Evolutionary conservation across 176 grass and related monocot species (phyloP), one percentile per base, ranked within the genome.

Genomic region (Cenchrus americanus): DNA sequence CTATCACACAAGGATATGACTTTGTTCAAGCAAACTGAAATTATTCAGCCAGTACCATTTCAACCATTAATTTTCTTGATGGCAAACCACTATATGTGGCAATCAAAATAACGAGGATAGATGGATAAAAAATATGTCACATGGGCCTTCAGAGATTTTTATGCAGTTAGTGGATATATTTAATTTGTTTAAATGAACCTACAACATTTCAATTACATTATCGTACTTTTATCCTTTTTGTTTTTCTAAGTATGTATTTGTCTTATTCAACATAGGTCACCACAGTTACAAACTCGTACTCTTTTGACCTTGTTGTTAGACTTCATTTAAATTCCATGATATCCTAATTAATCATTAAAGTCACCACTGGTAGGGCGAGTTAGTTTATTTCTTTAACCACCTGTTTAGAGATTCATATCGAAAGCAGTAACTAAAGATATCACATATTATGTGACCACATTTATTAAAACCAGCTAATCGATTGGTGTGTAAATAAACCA

Each of bases 371-470:
- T n/a, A 34, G 14, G 50, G 14, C n/a, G 10, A 40, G 6, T 53
- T 18, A 8, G 34, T 68, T 19, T 54, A 54, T 3, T 54, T 17
- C 27, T 41, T 14, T 15, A 41, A 14, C 30, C 11, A 5, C 57
- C 62, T 72, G 3, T 62, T 63, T 73, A 77, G 49, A 43, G 7
- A 8, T 62, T 15, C 46, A 82, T 65, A 66, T 47, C 47, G 0
- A 1, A 52, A 62, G 30, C 59, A 66, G 46, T 54, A 71, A 71
- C 21, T 37, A 7, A 51, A 19, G 55, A 83, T 62, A 83, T 75
- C 30, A 1, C 65, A 51, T 64, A 42, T 24, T 75, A 83, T 30
- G 40, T 24, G 0, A 14, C 14, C 27, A 0, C 5, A 7, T 75
- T 41, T 24, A 13, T 26, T 62, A 44, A 61, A 71, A 27, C 46